Base-by-base conservation (phyloP, 176 grass and related monocot genomes). In the Secale cereale region DNA sequence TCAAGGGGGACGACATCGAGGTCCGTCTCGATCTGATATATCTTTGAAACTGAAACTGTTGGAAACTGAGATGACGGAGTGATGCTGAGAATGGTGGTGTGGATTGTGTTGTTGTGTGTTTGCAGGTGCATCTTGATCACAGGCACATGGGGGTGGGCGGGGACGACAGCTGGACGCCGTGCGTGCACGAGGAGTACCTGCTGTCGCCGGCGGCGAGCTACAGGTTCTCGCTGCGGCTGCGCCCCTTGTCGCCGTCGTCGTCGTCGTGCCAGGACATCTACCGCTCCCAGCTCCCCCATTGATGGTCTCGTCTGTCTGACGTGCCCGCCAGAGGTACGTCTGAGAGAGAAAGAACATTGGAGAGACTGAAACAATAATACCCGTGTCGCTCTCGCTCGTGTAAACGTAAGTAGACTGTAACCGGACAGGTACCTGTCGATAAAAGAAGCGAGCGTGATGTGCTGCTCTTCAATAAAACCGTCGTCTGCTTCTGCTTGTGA, bases 51-150 rank as follows among this genome's bases (percentile, higher is more conserved):
- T 48, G 60, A 78, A 82, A 61, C 12, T 75, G 45, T 13, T 30
- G 74, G 36, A 48, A 48, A 29, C 82, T 50, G 8, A 12, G 52
- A 65, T 87, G 12, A 6, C 2, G 23, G n/a, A 65, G 20, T 60
- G 27, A 39, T 60, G 39, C 0, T 46, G 25, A 54, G 45, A 45
- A 46, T 32, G 28, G 17, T 4, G 14, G 17, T 4, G 14, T 4
- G 48, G 72, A 31, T 45, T 89, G 33, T 65, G 22, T 80, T 65
- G 26, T 85, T 87, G 81, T 45, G 92, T 88, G 37, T 80, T 80
- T 95, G 81, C 77, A 98, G 93, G 93, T 98, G 78, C 97, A 95
- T 83, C 91, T 95, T 71, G 97, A 98, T 36, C 89, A 95, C 78
- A 94, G 71, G 66, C 97, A 98, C 75, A 98, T 95, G 93, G 91